A percentile compares a stretch with the other conserved stretches of the same genome.
Conservation (phyloP, 208 protist species). For the Leishmania gerbilli region DNA sequence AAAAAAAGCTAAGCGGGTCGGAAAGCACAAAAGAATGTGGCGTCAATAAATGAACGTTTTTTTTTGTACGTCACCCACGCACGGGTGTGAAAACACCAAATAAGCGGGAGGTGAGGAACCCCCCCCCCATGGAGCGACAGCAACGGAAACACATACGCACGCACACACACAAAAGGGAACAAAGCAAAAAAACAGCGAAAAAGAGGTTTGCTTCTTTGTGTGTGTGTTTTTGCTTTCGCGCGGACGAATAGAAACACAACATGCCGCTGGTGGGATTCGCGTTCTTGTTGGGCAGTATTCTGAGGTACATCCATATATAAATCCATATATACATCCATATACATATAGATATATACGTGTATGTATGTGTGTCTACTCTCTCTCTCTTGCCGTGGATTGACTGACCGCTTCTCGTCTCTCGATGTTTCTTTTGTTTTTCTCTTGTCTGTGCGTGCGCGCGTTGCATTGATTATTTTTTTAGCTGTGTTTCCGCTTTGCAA, state of each 20-base stretch:
- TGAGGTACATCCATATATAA: too few relatives aligned
- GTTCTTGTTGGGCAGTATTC: too few relatives aligned
- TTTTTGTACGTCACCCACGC: neutral
- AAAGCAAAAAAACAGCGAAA: neutral
- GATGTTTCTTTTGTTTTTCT: neutral
- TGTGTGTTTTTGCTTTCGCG: neutral
- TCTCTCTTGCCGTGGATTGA: neutral
- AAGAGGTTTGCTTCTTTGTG: neutral
- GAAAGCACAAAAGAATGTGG: neutral
- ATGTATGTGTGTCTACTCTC: too few relatives aligned
- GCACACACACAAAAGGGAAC: neutral
- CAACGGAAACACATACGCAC: neutral
- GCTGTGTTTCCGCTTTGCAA: neutral
- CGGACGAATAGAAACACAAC: neutral
- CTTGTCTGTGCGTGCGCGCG: neutral
- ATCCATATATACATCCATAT: too few relatives aligned
- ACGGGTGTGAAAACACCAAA: neutral
- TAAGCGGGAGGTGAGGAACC: too few relatives aligned
- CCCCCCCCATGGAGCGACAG: neutral
- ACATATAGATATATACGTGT: too few relatives aligned
- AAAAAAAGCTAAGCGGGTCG: neutral
- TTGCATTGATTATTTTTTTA: neutral
- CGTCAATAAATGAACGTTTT: neutral
- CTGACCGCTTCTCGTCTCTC: too few relatives aligned
- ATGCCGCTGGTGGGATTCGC: too few relatives aligned